Base-by-base conservation (phyloP, 2,329 filamentous ascomycete genomes). In the Alternaria angustiovoidea region DNA sequence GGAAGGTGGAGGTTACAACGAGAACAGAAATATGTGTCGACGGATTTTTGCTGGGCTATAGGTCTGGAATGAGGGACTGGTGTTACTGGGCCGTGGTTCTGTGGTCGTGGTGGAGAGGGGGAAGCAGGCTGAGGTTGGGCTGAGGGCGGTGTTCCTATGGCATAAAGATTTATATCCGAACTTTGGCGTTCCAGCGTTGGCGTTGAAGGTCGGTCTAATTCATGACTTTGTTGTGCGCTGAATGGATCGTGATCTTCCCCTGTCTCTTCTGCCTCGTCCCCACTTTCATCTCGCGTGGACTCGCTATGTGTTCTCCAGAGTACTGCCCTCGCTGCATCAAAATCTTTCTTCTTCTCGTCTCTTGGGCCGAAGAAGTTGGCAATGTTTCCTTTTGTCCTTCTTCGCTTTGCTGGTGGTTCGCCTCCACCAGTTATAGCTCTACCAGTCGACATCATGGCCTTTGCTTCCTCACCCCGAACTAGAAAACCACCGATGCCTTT, bases 401-500 rank as follows among this genome's bases (percentile, higher is more conserved):
- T 70, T 24, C 71, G 61, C 61, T 79, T 79, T 7, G 68, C 59
- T 4, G 71, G 65, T 14, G 74, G 75, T 36, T 72, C 72, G 6
- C 54, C 64, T 12, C 56, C 57, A 28, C 57, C 54, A 14, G 51
- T 56, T 3, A 51, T 6, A 5, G 4, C 54, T 53, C 66, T 57
- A 38, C 61, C 65, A 16, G 52, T 71, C 5, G 69, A 69, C 47
- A 75, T 59, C 61, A 84, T 77, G 24, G 80, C 81, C 65, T 83
- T 87, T 14, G 85, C 85, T 61, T 87, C 82, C 5, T 86, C 82
- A 4, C 86, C 87, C 46, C 85, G 90, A 26, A 97, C 82, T n/a
- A 99, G 83, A 73, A 97, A 98, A 1, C 87, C 85, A 44, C 91
- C 90, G 67, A 99, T 98, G 34, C 91, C 92, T 83, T 89, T 89